phyloP scores from a whole-genome alignment of 2,329 filamentous ascomycete species.

The Aureobasidium vineae region DNA sequence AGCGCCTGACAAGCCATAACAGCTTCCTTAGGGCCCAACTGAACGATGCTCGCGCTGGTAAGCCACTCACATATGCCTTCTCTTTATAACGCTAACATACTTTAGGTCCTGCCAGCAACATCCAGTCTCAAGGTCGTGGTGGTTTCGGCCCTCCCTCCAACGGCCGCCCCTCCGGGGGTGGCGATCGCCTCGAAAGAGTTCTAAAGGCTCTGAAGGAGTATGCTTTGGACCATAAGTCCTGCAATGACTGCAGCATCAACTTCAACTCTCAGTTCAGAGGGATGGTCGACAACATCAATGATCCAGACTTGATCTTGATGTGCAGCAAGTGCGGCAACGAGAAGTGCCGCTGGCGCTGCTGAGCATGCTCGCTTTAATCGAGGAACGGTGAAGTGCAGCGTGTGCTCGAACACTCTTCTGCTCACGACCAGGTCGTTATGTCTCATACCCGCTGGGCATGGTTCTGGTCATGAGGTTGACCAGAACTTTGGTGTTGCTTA shows the following conservation, averaged over 20 bases:
- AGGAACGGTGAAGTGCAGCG: background rate
- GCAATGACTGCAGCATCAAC: slow-evolving; percentile 10
- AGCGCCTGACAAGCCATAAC: background rate
- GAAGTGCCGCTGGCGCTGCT: slow-evolving; percentile 11
- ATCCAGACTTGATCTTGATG: background rate
- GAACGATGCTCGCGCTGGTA: background rate
- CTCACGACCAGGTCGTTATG: background rate
- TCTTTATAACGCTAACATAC: background rate
- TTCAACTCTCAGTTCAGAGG: slow-evolving; percentile 9
- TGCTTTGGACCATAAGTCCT: slow-evolving; percentile 5
- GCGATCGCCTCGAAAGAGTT: background rate
- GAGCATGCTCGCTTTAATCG: background rate
- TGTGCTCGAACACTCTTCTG: background rate
- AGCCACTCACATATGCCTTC: background rate
- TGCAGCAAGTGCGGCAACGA: slow-evolving; percentile 8
- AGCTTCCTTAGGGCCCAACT: background rate
- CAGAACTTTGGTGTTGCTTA: background rate
- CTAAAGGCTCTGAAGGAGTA: slow-evolving; percentile 3
- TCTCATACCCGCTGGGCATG: background rate
- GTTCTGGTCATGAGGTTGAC: background rate
- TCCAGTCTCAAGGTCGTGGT: background rate
- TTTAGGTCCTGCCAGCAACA: background rate
- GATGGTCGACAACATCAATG: background rate
- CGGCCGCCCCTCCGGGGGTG: too few relatives aligned
- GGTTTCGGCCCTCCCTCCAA: background rate